Percentiles rank a stretch among this genome's conserved stretches.
Conservation (phyloP, 495 filamentous ascomycete genomes). For the Hypomontagnella submonticulosa region DNA sequence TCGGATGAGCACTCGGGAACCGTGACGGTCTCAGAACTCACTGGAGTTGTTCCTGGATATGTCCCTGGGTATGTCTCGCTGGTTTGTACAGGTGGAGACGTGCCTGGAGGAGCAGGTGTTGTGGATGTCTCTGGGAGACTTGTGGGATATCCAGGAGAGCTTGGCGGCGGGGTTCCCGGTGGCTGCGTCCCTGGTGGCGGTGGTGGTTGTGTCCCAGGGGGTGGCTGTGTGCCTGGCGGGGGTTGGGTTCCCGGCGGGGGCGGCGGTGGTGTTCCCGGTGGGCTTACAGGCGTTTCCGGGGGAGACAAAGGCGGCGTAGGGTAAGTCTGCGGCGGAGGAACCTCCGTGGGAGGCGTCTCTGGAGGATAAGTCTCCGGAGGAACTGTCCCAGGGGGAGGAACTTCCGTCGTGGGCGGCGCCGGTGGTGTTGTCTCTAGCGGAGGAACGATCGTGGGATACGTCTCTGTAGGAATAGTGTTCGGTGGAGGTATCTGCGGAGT, state of each 20-base stretch:
- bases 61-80: conserved; percentile 20
- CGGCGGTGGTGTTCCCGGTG: not conserved
- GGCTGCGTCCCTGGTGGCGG: conserved; percentile 2
- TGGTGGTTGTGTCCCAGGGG: not conserved
- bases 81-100: conserved; percentile 5
- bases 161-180: conserved; percentile 4
- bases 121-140: conserved; percentile 1
- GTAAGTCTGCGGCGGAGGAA: conserved; percentile 14
- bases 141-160: conserved; percentile 3
- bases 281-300: conserved; percentile 3
- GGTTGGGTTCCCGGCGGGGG: too few species aligned
- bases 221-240: too few species aligned
- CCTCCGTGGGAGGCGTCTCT: not conserved
- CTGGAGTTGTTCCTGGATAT: conserved; percentile 5
- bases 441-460: conserved; percentile 10
- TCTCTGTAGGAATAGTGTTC: conserved; percentile 5
- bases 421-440: conserved; percentile 8
- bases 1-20: too few species aligned
- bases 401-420: not conserved
- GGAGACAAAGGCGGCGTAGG: conserved; percentile 11
- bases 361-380: conserved; percentile 1
- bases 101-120: conserved; percentile 10
- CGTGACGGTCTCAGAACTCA: conserved; percentile 13
- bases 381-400: not conserved
- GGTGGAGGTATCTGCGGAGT: not conserved